Evolutionary conservation across 106 monocot genomes (phyloP).

Genomic region (Platanthera zijinensis): DNA sequence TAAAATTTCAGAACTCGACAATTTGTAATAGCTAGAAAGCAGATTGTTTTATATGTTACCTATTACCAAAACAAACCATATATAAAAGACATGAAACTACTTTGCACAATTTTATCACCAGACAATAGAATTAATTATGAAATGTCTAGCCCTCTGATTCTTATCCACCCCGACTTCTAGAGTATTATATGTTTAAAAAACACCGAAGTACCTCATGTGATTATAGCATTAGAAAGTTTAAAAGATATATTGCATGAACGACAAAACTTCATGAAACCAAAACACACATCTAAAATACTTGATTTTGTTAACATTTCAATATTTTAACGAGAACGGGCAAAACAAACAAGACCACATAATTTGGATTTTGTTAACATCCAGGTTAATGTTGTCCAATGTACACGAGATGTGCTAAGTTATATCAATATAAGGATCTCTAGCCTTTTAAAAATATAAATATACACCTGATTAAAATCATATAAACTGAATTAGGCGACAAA

Average conservation of each 20-base stretch:
- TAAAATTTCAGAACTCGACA: not conserved
- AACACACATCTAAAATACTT: too few relatives aligned
- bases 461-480: not conserved
- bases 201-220: not conserved
- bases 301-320: not conserved
- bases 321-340: not conserved
- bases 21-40: not conserved
- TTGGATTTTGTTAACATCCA: too few relatives aligned
- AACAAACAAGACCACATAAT: not conserved
- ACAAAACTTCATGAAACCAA: not conserved
- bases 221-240: not conserved
- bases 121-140: not conserved
- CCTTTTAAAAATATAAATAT: not conserved
- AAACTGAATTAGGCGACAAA: not conserved
- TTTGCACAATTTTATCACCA: not conserved
- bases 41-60: not conserved
- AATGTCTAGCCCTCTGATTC: not conserved
- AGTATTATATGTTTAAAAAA: not conserved
- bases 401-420: not conserved
- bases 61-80: not conserved
- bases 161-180: not conserved
- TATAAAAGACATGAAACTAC: too few relatives aligned
- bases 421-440: not conserved
- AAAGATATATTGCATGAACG: not conserved
- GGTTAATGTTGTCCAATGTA: not conserved